phyloP scores from a whole-genome alignment of 1,139 yeast species.

The Sugiyamaella xylanicola region DNA sequence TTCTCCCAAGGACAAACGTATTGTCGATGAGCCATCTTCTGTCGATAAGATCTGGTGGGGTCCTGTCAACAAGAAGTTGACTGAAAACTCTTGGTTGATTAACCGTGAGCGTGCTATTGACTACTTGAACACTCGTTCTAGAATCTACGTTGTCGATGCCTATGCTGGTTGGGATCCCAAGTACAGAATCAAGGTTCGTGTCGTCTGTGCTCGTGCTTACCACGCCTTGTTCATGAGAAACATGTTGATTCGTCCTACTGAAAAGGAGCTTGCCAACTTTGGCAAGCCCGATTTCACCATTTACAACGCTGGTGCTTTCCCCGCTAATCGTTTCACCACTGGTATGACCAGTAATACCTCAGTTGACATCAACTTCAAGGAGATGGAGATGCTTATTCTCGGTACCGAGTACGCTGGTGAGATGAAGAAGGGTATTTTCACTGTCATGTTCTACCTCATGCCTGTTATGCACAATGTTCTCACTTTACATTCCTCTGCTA shows the following conservation, averaged over 20 bases:
- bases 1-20: constrained; percentile 97
- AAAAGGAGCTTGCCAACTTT: constrained; percentile 81
- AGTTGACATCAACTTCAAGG: constrained; percentile 94
- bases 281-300: constrained; percentile 99
- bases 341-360: constrained; percentile 98
- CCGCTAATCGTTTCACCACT: constrained; percentile 93
- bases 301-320: constrained; percentile 99
- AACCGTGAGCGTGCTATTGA: constrained; percentile 97
- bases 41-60: constrained; percentile 97
- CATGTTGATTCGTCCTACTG: constrained; percentile 95
- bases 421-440: constrained; percentile 99
- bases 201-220: constrained; percentile 97
- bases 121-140: constrained; percentile 93
- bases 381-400: constrained; percentile 97
- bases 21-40: constrained; percentile 91
- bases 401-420: constrained; percentile 99
- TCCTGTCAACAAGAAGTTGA: constrained; percentile 94
- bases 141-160: constrained; percentile 93
- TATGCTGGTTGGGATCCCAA: constrained; percentile 99
- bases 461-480: constrained; percentile 90
- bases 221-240: constrained; percentile 98
- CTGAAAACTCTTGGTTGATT: constrained; percentile 93
- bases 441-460: constrained; percentile 98
- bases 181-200: constrained; percentile 94
- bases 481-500: constrained; percentile 93